A percentile compares a stretch with the other conserved stretches of the same genome.
phyloP scores from a whole-genome alignment of 352 stramenopile genomes.

The Phytophthora pisi region DNA sequence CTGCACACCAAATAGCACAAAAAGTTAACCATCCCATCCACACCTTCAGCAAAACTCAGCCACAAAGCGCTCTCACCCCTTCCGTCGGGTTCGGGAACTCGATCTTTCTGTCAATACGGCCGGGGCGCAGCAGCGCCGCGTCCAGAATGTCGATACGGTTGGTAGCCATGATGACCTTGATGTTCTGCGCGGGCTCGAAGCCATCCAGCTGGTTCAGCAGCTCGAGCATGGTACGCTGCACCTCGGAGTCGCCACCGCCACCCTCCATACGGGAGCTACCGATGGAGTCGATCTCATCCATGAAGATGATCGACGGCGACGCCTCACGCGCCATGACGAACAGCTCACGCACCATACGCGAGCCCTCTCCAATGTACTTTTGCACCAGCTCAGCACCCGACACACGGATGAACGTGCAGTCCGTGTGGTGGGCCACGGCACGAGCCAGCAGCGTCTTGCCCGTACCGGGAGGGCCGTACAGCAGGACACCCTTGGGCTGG shows the following conservation, averaged over 20 bases:
- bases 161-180: slow-evolving; percentile 99
- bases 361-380: slow-evolving; percentile 99
- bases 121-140: slow-evolving; percentile 95
- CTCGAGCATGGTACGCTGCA: slow-evolving; percentile 99
- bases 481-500: slow-evolving; percentile 95
- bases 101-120: slow-evolving; percentile 99
- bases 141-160: slow-evolving; percentile 99
- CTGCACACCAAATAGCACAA: slow-evolving; percentile 40
- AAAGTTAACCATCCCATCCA: slow-evolving; percentile 15
- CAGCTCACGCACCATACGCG: slow-evolving; percentile 98
- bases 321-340: slow-evolving; percentile 98
- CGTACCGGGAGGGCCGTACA: slow-evolving; percentile 98
- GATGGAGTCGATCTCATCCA: slow-evolving; percentile 99
- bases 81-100: slow-evolving; percentile 99
- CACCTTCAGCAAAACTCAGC: not conserved
- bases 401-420: slow-evolving; percentile 99
- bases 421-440: slow-evolving; percentile 99
- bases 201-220: slow-evolving; percentile 98
- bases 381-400: slow-evolving; percentile 99
- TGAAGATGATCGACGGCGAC: slow-evolving; percentile 99
- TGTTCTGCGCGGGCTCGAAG: slow-evolving; percentile 97
- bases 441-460: slow-evolving; percentile 98
- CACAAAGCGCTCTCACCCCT: slow-evolving; percentile 59
- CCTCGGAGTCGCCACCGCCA: slow-evolving; percentile 97
- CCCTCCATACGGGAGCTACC: slow-evolving; percentile 93